These are phyloP conservation scores for Pilatotrama ljubarskyi DNA, from an alignment of 768 basidiomycete genomes.

Conservation along the genomic window DNA sequence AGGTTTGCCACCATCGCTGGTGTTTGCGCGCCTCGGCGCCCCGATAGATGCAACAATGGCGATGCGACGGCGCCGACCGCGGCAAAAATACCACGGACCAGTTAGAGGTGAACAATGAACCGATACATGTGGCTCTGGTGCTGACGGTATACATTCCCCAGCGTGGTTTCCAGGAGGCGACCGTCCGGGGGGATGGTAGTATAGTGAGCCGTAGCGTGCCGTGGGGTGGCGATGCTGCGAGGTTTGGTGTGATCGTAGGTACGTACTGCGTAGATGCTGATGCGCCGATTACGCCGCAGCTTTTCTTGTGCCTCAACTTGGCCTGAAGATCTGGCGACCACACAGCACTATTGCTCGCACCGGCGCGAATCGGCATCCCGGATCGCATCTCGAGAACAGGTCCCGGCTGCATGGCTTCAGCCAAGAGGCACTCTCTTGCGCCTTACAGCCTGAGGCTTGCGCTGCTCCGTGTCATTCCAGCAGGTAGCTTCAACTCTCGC, in stretches of 20 bases:
- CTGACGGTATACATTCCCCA: neutral
- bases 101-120: neutral
- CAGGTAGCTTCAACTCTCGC: too few relatives aligned
- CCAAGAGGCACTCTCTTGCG: too few relatives aligned
- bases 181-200: neutral
- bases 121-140: constrained; percentile 1
- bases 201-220: neutral
- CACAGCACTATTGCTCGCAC: neutral
- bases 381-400: neutral
- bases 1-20: neutral
- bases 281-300: neutral
- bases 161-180: neutral
- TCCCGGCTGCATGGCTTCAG: too few relatives aligned
- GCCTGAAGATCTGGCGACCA: neutral
- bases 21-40: constrained; percentile 1
- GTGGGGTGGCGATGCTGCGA: neutral
- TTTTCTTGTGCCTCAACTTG: too few relatives aligned
- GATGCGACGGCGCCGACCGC: neutral
- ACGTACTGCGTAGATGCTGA: constrained; percentile 1
- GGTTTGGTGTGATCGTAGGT: neutral
- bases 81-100: neutral
- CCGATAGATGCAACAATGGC: constrained; percentile 3
- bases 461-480: too few relatives aligned
- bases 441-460: too few relatives aligned
- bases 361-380: neutral